phyloP scores from a whole-genome alignment of 2,329 filamentous ascomycete genomes.

The Aspergillus sp. region DNA sequence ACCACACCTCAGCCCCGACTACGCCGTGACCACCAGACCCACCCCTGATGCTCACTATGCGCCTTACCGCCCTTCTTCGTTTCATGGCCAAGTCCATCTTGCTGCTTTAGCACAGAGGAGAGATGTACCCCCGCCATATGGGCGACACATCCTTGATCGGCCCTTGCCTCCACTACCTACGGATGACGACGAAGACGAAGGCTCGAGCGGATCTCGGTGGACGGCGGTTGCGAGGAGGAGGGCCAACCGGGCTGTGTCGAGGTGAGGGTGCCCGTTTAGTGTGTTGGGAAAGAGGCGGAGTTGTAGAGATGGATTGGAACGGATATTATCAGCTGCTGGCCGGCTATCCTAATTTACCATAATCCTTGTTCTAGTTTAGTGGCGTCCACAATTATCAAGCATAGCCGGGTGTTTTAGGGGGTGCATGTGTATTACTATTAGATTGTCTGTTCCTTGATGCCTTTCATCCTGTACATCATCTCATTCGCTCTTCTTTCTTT shows the following conservation, averaged over 20 bases:
- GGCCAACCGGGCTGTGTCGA: neutral
- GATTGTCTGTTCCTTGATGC: neutral
- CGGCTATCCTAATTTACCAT: neutral
- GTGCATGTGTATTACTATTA: neutral
- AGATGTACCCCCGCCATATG: slow-evolving; percentile 32
- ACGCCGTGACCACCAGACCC: neutral
- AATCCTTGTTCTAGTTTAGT: neutral
- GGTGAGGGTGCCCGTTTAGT: neutral
- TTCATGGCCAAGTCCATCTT: neutral
- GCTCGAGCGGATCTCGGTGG: slow-evolving; percentile 25
- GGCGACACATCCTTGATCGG: slow-evolving; percentile 26
- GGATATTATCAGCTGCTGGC: neutral
- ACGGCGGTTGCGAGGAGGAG: slow-evolving; percentile 25
- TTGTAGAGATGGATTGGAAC: neutral
- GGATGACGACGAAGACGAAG: neutral
- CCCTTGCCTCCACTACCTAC: slow-evolving; percentile 13
- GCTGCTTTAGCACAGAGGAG: neutral
- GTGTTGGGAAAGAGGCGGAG: neutral
- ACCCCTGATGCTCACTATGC: neutral
- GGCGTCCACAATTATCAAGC: neutral
- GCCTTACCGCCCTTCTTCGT: neutral
- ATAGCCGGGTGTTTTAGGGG: neutral
- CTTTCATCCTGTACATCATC: neutral
- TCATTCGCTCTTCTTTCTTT: slow-evolving; percentile 1
- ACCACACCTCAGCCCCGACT: neutral